Evolutionary conservation across 345 rosid species (phyloP).

Genomic region (Diplotaxis tenuifolia): DNA sequence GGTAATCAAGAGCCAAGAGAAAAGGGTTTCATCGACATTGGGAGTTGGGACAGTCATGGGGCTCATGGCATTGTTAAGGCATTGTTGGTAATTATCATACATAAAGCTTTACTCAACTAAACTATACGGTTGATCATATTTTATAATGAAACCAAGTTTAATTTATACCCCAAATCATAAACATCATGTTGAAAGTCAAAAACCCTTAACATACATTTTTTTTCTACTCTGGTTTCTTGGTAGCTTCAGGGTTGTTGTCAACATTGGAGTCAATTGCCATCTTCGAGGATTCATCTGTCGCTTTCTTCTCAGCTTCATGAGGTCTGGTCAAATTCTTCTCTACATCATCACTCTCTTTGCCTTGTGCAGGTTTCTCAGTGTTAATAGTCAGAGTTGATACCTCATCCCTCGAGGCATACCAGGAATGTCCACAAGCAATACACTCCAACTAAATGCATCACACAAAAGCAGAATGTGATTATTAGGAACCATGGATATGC

Average conservation of each 20-base stretch:
- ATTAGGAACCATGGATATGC: background rate
- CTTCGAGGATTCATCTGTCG: constrained; percentile 44
- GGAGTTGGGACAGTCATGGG: too few relatives aligned
- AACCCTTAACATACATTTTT: background rate
- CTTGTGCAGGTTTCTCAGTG: constrained; percentile 49
- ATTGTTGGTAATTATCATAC: background rate
- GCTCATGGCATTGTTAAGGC: too few relatives aligned
- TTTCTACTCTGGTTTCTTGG: constrained; percentile 41
- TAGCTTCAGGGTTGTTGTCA: constrained; percentile 44
- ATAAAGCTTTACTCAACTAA: background rate
- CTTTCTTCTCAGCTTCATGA: constrained; percentile 54
- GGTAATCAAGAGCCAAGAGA: too few relatives aligned
- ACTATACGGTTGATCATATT: background rate
- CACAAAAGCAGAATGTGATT: constrained; percentile 8
- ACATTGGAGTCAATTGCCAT: constrained; percentile 36
- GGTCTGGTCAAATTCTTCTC: constrained; percentile 69
- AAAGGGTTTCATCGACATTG: too few relatives aligned
- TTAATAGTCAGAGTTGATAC: constrained; percentile 70
- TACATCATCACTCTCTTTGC: constrained; percentile 49
- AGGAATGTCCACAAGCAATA: constrained; percentile 72
- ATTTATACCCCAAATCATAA: background rate
- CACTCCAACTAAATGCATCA: constrained; percentile 69
- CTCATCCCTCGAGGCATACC: constrained; percentile 93
- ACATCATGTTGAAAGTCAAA: background rate
- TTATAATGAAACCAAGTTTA: background rate